Conservation (phyloP, 1,284 basidiomycete genomes). For the Heliocybe sulcata region DNA sequence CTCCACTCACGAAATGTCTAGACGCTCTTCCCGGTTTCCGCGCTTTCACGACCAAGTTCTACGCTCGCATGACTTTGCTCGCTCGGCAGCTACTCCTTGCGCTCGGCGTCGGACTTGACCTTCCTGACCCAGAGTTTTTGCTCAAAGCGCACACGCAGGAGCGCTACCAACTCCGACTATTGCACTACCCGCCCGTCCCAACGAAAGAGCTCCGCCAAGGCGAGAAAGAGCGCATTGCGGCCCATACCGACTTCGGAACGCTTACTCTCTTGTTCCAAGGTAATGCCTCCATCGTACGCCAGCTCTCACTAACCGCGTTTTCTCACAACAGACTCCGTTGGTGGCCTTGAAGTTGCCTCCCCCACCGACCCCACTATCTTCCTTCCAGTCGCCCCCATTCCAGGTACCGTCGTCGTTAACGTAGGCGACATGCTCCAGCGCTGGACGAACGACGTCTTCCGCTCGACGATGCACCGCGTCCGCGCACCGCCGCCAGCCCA, state of each 20-base stretch:
- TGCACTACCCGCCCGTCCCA: conserved; percentile 24
- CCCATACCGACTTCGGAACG: conserved; percentile 31
- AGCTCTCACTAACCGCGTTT: neutral
- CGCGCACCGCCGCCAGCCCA: neutral
- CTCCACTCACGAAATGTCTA: neutral
- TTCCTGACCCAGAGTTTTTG: conserved; percentile 13
- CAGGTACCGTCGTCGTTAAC: conserved; percentile 13
- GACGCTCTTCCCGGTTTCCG: conserved; percentile 23
- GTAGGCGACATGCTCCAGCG: conserved; percentile 16
- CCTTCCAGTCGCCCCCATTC: conserved; percentile 11
- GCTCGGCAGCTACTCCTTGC: conserved; percentile 19
- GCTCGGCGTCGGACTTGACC: conserved; percentile 22
- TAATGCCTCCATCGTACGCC: conserved; percentile 5
- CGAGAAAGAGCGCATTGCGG: conserved; percentile 23
- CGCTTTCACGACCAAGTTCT: conserved; percentile 8
- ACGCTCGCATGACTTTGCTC: conserved; percentile 14
- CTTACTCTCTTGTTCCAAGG: conserved; percentile 33
- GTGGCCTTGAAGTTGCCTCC: conserved; percentile 29
- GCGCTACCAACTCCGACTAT: conserved; percentile 28
- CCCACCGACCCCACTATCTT: conserved; percentile 11
- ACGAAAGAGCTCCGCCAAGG: conserved; percentile 16
- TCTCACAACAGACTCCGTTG: conserved; percentile 8
- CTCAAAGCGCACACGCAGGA: conserved; percentile 18
- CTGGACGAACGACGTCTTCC: conserved; percentile 13
- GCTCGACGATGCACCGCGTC: neutral